Evolutionary conservation across 371 early-diverging fungal genomes (phyloP).

Genomic region (Saksenaea oblongispora): DNA sequence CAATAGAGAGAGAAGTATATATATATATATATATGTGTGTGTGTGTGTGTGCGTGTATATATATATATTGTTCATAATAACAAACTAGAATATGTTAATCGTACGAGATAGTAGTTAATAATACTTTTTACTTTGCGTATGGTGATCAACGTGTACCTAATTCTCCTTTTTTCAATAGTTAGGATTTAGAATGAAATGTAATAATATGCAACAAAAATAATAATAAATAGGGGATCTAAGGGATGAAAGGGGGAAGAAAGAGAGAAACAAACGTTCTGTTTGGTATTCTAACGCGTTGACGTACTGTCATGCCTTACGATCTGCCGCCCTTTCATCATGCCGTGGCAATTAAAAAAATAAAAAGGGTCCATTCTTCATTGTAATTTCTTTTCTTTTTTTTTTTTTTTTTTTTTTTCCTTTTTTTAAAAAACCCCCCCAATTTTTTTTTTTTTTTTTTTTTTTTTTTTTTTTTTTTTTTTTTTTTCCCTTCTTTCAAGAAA

Average conservation of each 20-base stretch:
- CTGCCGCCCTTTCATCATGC: not conserved
- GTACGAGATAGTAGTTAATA: not conserved
- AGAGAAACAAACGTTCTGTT: slow-evolving; percentile 1
- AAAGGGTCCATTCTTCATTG: slow-evolving; percentile 4
- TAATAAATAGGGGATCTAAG: slow-evolving; percentile 5
- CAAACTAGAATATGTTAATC: not conserved
- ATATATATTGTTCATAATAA: too few relatives aligned
- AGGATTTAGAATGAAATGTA: slow-evolving; percentile 5
- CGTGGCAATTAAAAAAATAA: slow-evolving; percentile 3
- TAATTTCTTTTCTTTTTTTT: not conserved
- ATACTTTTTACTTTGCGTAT: not conserved
- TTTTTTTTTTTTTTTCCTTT: not conserved
- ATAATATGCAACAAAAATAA: slow-evolving; percentile 5
- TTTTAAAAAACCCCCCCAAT: slow-evolving; percentile 5
- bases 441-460: not conserved
- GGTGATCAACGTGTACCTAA: slow-evolving; percentile 1
- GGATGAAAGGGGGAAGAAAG: too few relatives aligned
- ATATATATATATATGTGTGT: too few relatives aligned
- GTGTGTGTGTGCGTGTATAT: too few relatives aligned
- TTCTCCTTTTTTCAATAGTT: slow-evolving; percentile 5
- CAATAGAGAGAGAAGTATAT: too few relatives aligned
- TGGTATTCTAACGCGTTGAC: slow-evolving; percentile 2
- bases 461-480: not conserved
- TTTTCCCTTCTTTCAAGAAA: not conserved
- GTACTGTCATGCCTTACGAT: not conserved